Base-by-base conservation (phyloP, 1,284 basidiomycete genomes). In the Ganoderma meredithae region DNA sequence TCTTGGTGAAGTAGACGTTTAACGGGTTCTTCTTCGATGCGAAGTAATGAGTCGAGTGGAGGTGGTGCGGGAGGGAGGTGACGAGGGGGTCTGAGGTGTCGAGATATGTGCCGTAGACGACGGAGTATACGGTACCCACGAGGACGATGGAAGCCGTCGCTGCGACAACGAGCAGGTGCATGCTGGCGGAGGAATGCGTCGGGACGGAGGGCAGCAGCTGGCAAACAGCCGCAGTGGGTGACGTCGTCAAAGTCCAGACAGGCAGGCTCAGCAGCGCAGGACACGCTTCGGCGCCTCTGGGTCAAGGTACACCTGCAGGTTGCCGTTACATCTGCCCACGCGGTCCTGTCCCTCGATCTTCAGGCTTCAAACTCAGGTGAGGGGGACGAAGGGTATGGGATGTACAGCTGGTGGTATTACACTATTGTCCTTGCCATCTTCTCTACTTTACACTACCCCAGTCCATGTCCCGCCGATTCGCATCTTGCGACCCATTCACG, bases 1-100 rank as follows among this genome's bases (percentile, higher is more conserved):
- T 85, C 82, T 99, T 99, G 76, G 97, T 95, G 81, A 98, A 97
- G 74, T 89, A 82, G 67, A 89, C 86, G 76, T 99, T 99, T 77
- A 98, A 84, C 4, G 88, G 68, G 78, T 98, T 98, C 68, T 85
- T 81, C 79, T 97, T 96, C 72, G 86, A 87, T 6, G 96, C 95
- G 76, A 95, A 95, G 80, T 92, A 93, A 74, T 93, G 83, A 2
- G 88, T 82, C n/a, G 81, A 75, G 69, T 88, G 80, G 62, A 93
- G 85, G 39, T 85, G 90, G 78, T 94, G 89, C n/a, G 91, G 86
- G 40, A 89, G 84, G 74, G 89, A 80, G 3, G 90, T 86, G 74
- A 92, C 76, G 60, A 90, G 77, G 6, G 92, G 91, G 76, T 94
- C 82, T 25, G 92, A 94, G 0, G 89, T 91, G 79, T 91, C 87